These are phyloP conservation scores for Cubamyces lactineus DNA, from an alignment of 768 basidiomycete species.

Conservation along the genomic window DNA sequence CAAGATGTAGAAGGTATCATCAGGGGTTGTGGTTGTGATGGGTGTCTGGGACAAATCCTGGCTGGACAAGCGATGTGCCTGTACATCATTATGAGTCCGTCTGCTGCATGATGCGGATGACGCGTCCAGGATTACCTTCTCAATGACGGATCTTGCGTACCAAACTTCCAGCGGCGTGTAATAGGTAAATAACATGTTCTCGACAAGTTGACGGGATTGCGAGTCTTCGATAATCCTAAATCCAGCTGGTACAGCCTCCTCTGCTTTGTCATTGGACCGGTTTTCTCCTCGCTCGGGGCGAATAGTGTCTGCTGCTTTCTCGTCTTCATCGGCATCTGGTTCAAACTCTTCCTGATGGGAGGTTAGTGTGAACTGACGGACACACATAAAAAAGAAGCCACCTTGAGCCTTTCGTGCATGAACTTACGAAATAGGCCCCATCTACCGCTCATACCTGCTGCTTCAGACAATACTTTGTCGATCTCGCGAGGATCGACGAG, in stretches of 20 bases:
- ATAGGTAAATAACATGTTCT: slow-evolving; percentile 67
- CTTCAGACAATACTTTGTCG: slow-evolving; percentile 86
- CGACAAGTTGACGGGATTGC: slow-evolving; percentile 60
- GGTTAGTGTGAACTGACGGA: background rate
- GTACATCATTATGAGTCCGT: background rate
- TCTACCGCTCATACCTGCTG: slow-evolving; percentile 86
- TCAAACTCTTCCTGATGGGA: slow-evolving; percentile 29
- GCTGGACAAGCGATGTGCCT: slow-evolving; percentile 89
- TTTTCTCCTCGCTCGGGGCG: too few species aligned
- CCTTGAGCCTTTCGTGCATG: slow-evolving; percentile 72
- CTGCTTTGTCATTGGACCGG: too few species aligned
- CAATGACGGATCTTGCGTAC: slow-evolving; percentile 85
- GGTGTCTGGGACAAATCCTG: slow-evolving; percentile 68
- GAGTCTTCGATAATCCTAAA: slow-evolving; percentile 48
- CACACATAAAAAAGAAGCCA: slow-evolving; percentile 33
- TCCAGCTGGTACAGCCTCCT: slow-evolving; percentile 13
- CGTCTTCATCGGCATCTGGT: slow-evolving; percentile 19
- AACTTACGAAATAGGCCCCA: slow-evolving; percentile 94
- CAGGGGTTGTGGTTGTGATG: slow-evolving; percentile 75
- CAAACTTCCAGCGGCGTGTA: slow-evolving; percentile 91
- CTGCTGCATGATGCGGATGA: background rate
- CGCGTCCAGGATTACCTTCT: slow-evolving; percentile 63
- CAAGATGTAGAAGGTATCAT: slow-evolving; percentile 96
- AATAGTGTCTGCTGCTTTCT: background rate
- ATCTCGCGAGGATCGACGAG: slow-evolving; percentile 85